phyloP scores from a whole-genome alignment of 805 yeast species.

The Starmerella tilneyi region DNA sequence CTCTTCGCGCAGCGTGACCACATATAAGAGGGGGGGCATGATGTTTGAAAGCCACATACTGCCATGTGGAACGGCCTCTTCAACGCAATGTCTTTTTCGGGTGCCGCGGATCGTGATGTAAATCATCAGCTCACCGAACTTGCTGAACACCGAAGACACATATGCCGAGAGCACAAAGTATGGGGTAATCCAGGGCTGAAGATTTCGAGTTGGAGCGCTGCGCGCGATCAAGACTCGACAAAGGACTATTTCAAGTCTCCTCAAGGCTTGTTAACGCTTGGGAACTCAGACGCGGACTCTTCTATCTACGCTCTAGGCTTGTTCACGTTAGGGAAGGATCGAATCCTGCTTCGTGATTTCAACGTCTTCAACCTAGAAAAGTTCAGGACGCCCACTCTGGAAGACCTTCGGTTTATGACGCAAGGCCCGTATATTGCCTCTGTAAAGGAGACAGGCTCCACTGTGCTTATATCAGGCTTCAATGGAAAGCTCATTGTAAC shows the following conservation, averaged over 20 bases:
- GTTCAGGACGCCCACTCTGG: constrained; percentile 42
- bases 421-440: constrained; percentile 73
- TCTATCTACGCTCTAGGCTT: constrained; percentile 79
- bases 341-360: constrained; percentile 73
- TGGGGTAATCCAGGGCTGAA: constrained; percentile 27
- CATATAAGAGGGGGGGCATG: no score
- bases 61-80: no score
- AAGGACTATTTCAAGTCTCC: no score
- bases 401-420: constrained; percentile 38
- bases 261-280: constrained; percentile 83
- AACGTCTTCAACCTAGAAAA: constrained; percentile 84
- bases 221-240: no score
- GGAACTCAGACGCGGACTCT: constrained; percentile 41
- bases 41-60: no score
- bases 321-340: constrained; percentile 41
- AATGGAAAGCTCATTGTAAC: constrained; percentile 77
- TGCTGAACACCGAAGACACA: constrained; percentile 14
- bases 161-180: constrained; percentile 17
- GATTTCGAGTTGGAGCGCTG: constrained; percentile 56
- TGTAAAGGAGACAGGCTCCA: constrained; percentile 88
- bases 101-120: background rate
- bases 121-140: background rate
- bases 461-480: constrained; percentile 66
- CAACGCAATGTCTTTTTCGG: background rate
- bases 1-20: no score